Conservation (phyloP, 208 protist species). For the Crithidia mellificae region DNA sequence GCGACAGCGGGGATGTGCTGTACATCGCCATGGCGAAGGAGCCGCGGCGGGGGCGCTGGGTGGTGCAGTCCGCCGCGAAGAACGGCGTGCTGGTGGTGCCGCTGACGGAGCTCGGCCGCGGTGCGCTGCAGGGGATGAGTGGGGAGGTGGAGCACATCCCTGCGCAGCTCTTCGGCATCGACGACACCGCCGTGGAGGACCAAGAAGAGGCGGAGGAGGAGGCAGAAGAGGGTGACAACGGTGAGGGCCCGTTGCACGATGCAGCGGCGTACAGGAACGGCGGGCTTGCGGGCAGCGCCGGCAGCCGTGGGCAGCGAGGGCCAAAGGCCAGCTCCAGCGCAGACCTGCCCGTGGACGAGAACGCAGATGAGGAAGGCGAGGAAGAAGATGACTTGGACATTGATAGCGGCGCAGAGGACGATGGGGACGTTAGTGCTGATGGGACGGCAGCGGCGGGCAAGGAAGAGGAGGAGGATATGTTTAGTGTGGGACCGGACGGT, state of each 20-base stretch:
- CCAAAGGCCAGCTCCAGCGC: constrained; percentile 3
- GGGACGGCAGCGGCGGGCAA: no score
- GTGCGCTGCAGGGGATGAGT: constrained; percentile 26
- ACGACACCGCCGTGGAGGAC: constrained; percentile 39
- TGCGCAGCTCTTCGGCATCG: constrained; percentile 66
- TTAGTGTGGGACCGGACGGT: constrained; percentile 19
- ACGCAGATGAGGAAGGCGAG: constrained; percentile 19
- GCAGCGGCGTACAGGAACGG: constrained; percentile 18
- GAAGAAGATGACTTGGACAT: no score
- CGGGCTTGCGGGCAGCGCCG: no score
- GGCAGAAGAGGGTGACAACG: constrained; percentile 12
- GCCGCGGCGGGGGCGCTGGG: constrained; percentile 83
- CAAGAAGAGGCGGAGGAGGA: no score
- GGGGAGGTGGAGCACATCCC: constrained; percentile 75
- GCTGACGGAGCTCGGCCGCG: constrained; percentile 43
- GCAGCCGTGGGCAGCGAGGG: constrained; percentile 13
- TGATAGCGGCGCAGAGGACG: no score
- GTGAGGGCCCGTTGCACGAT: neutral
- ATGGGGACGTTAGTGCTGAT: no score
- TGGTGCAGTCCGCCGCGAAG: constrained; percentile 66
- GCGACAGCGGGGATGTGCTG: constrained; percentile 50
- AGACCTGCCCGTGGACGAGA: constrained; percentile 19
- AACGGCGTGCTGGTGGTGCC: constrained; percentile 83
- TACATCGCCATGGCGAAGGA: constrained; percentile 76
- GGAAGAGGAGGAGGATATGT: constrained; percentile 16